A percentile compares a stretch with the other conserved stretches of the same genome.
These are phyloP conservation scores for Aspergillus carbonarius DNA, from an alignment of 2,329 filamentous ascomycete species.

Conservation along the genomic window DNA sequence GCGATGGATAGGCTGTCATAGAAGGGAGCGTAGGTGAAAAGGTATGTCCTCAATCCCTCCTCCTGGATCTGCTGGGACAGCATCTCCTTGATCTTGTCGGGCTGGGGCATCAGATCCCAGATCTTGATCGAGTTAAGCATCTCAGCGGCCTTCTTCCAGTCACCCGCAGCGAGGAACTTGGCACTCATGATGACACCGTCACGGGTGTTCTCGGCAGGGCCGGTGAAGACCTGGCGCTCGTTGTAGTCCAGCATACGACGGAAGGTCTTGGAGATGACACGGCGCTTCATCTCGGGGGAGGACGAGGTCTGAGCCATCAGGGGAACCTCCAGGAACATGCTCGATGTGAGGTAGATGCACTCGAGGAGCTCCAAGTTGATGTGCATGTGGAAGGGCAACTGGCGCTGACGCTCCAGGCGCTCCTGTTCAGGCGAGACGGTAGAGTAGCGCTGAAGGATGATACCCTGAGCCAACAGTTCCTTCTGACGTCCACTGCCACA, in stretches of 20 bases:
- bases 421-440: slow-evolving; percentile 98
- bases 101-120: slow-evolving; percentile 94
- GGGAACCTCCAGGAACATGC: slow-evolving; percentile 98
- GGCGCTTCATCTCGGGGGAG: slow-evolving; percentile 94
- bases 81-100: slow-evolving; percentile 94
- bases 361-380: slow-evolving; percentile 98
- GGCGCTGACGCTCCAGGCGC: slow-evolving; percentile 91
- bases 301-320: slow-evolving; percentile 95
- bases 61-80: slow-evolving; percentile 98
- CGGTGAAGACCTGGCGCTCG: slow-evolving; percentile 98
- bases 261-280: slow-evolving; percentile 99
- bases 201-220: slow-evolving; percentile 95
- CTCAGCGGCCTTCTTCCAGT: slow-evolving; percentile 95
- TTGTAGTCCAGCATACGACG: slow-evolving; percentile 99
- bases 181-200: slow-evolving; percentile 99
- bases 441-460: slow-evolving; percentile 96
- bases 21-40: slow-evolving; percentile 99
- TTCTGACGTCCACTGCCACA: slow-evolving; percentile 97
- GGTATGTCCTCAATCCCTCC: slow-evolving; percentile 94
- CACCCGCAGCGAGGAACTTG: slow-evolving; percentile 91
- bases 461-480: slow-evolving; percentile 94
- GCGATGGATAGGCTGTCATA: slow-evolving; percentile 92
- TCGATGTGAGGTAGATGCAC: slow-evolving; percentile 97
- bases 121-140: slow-evolving; percentile 99
- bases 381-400: slow-evolving; percentile 99